Evolutionary conservation across 2,329 filamentous ascomycete genomes (phyloP).

Genomic region (Beauveria brongniartii): DNA sequence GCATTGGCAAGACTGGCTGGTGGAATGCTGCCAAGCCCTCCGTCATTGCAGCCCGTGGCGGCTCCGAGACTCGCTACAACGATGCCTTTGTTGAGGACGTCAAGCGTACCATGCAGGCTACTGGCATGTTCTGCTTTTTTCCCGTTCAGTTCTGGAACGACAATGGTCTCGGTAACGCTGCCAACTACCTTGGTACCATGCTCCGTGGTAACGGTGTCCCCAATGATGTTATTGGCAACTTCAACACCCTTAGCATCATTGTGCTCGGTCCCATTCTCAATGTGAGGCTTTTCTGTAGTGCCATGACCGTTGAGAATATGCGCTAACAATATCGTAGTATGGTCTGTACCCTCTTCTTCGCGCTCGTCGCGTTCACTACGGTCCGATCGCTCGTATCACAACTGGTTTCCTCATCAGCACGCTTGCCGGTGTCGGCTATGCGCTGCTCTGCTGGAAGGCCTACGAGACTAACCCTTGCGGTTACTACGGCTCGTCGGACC

Average conservation of each 20-base stretch:
- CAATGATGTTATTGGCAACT: slow-evolving; percentile 53
- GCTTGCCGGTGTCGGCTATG: slow-evolving; percentile 46
- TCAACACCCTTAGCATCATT: slow-evolving; percentile 53
- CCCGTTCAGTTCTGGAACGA: slow-evolving; percentile 33
- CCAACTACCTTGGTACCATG: slow-evolving; percentile 30
- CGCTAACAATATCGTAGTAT: slow-evolving; percentile 12
- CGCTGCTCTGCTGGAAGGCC: slow-evolving; percentile 49
- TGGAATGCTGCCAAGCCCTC: slow-evolving; percentile 54
- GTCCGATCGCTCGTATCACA: slow-evolving; percentile 49
- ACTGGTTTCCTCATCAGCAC: slow-evolving; percentile 45
- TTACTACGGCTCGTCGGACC: slow-evolving; percentile 19
- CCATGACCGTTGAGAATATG: neutral
- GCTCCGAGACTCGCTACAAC: slow-evolving; percentile 48
- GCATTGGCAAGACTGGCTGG: slow-evolving; percentile 45
- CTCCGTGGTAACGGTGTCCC: slow-evolving; percentile 42
- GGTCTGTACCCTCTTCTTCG: slow-evolving; percentile 49
- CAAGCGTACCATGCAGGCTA: slow-evolving; percentile 38
- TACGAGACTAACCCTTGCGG: slow-evolving; percentile 46
- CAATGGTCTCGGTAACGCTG: slow-evolving; percentile 28
- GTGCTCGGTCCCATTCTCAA: slow-evolving; percentile 28
- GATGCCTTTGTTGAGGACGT: slow-evolving; percentile 62
- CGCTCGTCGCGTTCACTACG: slow-evolving; percentile 43
- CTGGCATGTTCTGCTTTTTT: slow-evolving; percentile 34
- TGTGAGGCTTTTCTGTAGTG: slow-evolving; percentile 5
- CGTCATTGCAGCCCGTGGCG: slow-evolving; percentile 31